These are phyloP conservation scores for Blastomyces emzantsi DNA, from an alignment of 2,329 filamentous ascomycete genomes.

Conservation along the genomic window DNA sequence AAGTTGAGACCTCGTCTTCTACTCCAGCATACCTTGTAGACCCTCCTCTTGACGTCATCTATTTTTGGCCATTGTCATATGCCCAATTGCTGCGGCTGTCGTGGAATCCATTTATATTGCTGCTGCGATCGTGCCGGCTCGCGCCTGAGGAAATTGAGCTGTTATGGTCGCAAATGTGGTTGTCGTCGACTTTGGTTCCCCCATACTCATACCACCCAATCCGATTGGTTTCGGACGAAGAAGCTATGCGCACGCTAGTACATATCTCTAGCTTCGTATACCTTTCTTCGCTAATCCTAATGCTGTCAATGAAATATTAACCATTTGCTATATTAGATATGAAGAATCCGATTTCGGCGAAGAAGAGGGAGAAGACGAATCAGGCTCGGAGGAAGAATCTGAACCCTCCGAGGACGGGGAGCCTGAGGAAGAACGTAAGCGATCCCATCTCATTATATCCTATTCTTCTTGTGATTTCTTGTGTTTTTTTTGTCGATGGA, in stretches of 20 bases:
- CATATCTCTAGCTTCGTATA: background rate
- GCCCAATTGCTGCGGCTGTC: background rate
- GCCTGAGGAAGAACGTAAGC: constrained; percentile 14
- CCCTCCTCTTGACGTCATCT: constrained; percentile 8
- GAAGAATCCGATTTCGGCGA: constrained; percentile 27
- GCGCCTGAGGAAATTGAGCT: background rate
- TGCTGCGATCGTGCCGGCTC: background rate
- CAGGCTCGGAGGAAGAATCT: constrained; percentile 18
- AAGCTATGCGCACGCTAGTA: background rate
- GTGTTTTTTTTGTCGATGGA: background rate
- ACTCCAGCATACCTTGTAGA: background rate
- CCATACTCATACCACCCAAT: background rate
- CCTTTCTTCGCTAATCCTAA: background rate
- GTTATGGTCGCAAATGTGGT: background rate
- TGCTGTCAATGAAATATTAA: background rate
- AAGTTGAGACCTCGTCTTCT: constrained; percentile 4
- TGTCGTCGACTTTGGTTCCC: background rate
- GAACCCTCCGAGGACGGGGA: constrained; percentile 14
- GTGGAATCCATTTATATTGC: background rate
- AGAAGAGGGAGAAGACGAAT: constrained; percentile 16
- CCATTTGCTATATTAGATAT: constrained; percentile 19
- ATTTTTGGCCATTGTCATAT: background rate
- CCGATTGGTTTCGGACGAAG: background rate
- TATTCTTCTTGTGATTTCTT: background rate
- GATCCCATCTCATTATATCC: background rate